Conservation (phyloP, 1,284 basidiomycete species). For the Leccinum solheimii region DNA sequence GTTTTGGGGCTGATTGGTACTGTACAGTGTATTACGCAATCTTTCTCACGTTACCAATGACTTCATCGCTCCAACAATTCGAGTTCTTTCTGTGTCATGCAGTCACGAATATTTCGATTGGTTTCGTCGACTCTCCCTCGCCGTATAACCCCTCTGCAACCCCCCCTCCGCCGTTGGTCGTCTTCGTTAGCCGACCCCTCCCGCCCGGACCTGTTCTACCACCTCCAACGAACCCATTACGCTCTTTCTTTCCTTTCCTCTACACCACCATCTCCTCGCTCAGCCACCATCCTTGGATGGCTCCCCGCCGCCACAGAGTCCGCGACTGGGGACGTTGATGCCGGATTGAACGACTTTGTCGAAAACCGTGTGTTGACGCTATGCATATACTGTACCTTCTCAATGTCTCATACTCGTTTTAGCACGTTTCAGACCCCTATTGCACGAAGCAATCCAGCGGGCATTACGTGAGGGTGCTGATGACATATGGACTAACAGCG, state of each 20-base stretch:
- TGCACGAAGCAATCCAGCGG: constrained; percentile 59
- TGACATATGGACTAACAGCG: constrained; percentile 63
- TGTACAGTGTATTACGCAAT: constrained; percentile 39
- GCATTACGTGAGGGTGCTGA: constrained; percentile 59
- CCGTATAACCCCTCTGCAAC: constrained; percentile 11
- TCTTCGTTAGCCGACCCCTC: constrained; percentile 46
- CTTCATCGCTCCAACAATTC: constrained; percentile 3
- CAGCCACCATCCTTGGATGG: constrained; percentile 67
- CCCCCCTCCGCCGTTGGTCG: constrained; percentile 7
- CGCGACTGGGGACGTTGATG: constrained; percentile 35
- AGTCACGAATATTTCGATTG: constrained; percentile 8
- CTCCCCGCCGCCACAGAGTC: constrained; percentile 52
- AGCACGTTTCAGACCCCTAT: constrained; percentile 59
- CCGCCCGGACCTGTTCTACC: constrained; percentile 68
- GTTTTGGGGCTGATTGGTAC: constrained; percentile 32
- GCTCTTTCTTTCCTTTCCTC: constrained; percentile 61
- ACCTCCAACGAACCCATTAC: constrained; percentile 56
- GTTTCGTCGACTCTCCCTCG: constrained; percentile 1
- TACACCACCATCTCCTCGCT: constrained; percentile 46
- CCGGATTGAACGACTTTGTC: constrained; percentile 65
- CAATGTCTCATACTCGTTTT: neutral
- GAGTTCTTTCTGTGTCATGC: constrained; percentile 5
- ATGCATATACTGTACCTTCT: neutral
- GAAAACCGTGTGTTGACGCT: constrained; percentile 56
- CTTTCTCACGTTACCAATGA: constrained; percentile 20